phyloP scores from a whole-genome alignment of 208 protist species.

The Crithidia sp. region DNA sequence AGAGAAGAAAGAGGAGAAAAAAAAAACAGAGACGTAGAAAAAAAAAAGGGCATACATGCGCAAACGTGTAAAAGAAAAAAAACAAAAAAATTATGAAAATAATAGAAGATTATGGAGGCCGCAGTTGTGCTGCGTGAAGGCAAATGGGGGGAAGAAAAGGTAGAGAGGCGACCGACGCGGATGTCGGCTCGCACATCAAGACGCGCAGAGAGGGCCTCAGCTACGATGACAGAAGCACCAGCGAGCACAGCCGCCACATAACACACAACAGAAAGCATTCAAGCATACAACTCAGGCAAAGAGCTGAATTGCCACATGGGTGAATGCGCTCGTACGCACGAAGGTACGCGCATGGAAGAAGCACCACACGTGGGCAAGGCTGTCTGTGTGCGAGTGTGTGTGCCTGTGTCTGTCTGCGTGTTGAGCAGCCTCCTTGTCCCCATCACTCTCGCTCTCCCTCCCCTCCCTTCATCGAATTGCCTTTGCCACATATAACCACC shows the following conservation, averaged over 20 bases:
- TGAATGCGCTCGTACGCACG: conserved; percentile 25
- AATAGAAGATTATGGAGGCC: neutral
- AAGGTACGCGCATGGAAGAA: conserved; percentile 26
- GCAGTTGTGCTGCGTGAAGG: no score
- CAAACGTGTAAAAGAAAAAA: neutral
- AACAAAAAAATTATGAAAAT: neutral
- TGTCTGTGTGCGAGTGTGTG: neutral
- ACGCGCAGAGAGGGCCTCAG: neutral
- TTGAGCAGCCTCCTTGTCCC: neutral
- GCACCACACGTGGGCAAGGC: neutral
- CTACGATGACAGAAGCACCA: conserved; percentile 1
- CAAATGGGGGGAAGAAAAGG: neutral
- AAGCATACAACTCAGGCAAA: conserved; percentile 7
- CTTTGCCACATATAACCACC: no score
- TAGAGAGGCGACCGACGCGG: neutral
- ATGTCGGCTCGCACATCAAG: no score
- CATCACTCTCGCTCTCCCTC: no score
- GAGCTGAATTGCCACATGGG: neutral
- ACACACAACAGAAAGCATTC: neutral
- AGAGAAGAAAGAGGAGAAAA: neutral
- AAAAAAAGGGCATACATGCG: neutral
- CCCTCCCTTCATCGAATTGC: no score
- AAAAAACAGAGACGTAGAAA: conserved; percentile 2
- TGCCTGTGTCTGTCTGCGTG: neutral
- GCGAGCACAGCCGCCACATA: conserved; percentile 6